These are phyloP conservation scores for Penicillium canescens DNA, from an alignment of 495 filamentous ascomycete genomes.

Conservation along the genomic window DNA sequence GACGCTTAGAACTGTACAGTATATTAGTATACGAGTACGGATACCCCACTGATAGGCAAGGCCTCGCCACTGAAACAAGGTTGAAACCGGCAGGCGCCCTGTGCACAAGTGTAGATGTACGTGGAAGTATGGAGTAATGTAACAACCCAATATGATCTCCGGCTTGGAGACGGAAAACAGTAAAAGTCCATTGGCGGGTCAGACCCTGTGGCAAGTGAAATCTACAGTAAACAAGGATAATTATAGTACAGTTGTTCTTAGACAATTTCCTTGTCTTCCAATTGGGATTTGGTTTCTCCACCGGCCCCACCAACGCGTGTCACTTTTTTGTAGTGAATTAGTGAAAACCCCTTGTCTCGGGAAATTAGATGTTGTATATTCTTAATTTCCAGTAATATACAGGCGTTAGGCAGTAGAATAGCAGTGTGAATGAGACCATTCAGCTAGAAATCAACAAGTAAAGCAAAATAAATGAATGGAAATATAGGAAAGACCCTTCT, in stretches of 20 bases:
- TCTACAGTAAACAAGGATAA: conserved; percentile 5
- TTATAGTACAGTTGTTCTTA: conserved; percentile 9
- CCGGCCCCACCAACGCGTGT: conserved; percentile 34
- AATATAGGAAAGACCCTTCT: not conserved
- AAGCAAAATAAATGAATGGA: not conserved
- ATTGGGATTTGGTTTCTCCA: conserved; percentile 20
- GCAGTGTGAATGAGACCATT: not conserved
- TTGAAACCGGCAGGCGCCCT: not conserved
- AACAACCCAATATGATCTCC: too few relatives aligned
- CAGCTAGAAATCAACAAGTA: too few relatives aligned
- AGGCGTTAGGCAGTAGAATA: too few relatives aligned
- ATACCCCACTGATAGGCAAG: not conserved
- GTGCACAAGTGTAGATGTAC: too few relatives aligned
- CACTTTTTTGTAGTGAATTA: conserved; percentile 9
- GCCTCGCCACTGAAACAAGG: not conserved
- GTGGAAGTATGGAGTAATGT: too few relatives aligned
- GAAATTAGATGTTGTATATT: not conserved
- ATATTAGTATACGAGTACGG: too few relatives aligned
- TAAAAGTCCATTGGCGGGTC: too few relatives aligned
- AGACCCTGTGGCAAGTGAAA: conserved; percentile 9
- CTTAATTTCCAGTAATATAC: too few relatives aligned
- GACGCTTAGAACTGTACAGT: too few relatives aligned
- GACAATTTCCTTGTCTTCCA: conserved; percentile 13
- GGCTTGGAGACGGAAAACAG: too few relatives aligned
- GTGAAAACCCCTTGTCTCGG: not conserved